Evolutionary conservation across 805 yeast species (phyloP).

Genomic region (Metschnikowia arizonensis): DNA sequence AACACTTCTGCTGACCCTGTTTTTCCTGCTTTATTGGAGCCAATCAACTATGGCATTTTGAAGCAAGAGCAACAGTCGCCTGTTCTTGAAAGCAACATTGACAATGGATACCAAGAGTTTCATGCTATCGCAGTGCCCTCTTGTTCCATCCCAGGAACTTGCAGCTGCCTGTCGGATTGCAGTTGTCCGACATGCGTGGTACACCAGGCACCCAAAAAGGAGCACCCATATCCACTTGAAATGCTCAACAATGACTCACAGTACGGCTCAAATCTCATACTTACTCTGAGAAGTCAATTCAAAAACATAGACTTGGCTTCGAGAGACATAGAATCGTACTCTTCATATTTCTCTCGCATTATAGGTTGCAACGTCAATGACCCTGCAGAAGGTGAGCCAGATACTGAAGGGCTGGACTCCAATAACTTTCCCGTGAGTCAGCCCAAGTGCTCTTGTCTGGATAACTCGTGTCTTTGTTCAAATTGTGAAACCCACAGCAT

Average conservation of each 20-base stretch:
- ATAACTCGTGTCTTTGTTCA: slow-evolving; percentile 24
- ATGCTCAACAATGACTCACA: slow-evolving; percentile 13
- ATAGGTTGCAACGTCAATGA: slow-evolving; percentile 7
- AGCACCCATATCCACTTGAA: slow-evolving; percentile 8
- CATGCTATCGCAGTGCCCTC: slow-evolving; percentile 30
- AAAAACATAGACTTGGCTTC: not conserved
- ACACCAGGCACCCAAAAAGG: slow-evolving; percentile 23
- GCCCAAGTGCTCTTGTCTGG: slow-evolving; percentile 16
- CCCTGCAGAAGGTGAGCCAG: not conserved
- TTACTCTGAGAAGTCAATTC: slow-evolving; percentile 6
- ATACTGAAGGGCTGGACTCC: not conserved
- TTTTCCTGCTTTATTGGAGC: not conserved
- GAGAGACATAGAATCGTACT: slow-evolving; percentile 5
- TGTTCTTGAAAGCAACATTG: not conserved
- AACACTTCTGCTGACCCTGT: not conserved
- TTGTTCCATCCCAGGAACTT: slow-evolving; percentile 35
- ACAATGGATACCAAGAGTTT: slow-evolving; percentile 9
- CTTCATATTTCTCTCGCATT: slow-evolving; percentile 4
- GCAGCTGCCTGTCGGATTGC: slow-evolving; percentile 37
- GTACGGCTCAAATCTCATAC: slow-evolving; percentile 12
- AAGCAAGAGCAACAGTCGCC: not conserved
- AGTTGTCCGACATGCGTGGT: slow-evolving; percentile 35
- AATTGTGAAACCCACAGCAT: slow-evolving; percentile 45
- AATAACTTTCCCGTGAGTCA: not conserved
- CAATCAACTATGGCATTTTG: slow-evolving; percentile 1